Percentiles rank a stretch among this genome's conserved stretches.
Evolutionary conservation across 768 basidiomycete genomes (phyloP).

Genomic region (Boletus speciosus): DNA sequence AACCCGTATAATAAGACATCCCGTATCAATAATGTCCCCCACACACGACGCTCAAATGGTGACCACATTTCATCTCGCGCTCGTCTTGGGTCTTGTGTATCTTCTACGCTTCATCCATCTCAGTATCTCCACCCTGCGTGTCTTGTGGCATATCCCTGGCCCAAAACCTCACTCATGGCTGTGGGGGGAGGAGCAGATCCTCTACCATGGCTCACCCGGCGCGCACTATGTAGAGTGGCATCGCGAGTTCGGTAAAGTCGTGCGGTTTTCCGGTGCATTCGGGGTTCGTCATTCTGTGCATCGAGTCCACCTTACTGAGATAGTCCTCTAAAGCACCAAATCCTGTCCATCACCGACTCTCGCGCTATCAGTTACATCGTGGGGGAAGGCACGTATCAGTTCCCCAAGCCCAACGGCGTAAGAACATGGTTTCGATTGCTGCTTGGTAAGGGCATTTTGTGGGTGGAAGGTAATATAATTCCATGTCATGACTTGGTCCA

Average conservation of each 20-base stretch:
- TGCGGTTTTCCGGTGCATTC: slow-evolving; percentile 54
- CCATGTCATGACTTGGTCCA: neutral
- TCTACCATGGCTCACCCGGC: slow-evolving; percentile 52
- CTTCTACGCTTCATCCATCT: slow-evolving; percentile 34
- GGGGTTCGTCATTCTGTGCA: slow-evolving; percentile 37
- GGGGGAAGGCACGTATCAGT: slow-evolving; percentile 51
- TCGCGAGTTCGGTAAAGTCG: slow-evolving; percentile 48
- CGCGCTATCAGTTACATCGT: slow-evolving; percentile 53
- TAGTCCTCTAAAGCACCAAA: slow-evolving; percentile 42
- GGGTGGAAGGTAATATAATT: slow-evolving; percentile 52
- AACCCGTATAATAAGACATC: slow-evolving; percentile 10
- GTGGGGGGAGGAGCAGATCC: slow-evolving; percentile 61
- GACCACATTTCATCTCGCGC: slow-evolving; percentile 2
- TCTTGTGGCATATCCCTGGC: slow-evolving; percentile 49
- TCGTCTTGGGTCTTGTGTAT: slow-evolving; percentile 25
- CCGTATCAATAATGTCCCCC: neutral
- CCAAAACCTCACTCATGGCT: slow-evolving; percentile 46
- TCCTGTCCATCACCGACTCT: slow-evolving; percentile 55
- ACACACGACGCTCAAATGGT: slow-evolving; percentile 5
- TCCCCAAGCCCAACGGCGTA: slow-evolving; percentile 62
- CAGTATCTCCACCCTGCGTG: slow-evolving; percentile 30
- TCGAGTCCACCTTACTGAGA: slow-evolving; percentile 9
- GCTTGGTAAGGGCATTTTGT: slow-evolving; percentile 61
- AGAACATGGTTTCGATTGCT: slow-evolving; percentile 61
- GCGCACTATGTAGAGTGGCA: slow-evolving; percentile 52